A percentile compares a stretch with the other conserved stretches of the same genome.
phyloP scores from a whole-genome alignment of 257 asterid genomes.

The Linderniella brevidens region DNA sequence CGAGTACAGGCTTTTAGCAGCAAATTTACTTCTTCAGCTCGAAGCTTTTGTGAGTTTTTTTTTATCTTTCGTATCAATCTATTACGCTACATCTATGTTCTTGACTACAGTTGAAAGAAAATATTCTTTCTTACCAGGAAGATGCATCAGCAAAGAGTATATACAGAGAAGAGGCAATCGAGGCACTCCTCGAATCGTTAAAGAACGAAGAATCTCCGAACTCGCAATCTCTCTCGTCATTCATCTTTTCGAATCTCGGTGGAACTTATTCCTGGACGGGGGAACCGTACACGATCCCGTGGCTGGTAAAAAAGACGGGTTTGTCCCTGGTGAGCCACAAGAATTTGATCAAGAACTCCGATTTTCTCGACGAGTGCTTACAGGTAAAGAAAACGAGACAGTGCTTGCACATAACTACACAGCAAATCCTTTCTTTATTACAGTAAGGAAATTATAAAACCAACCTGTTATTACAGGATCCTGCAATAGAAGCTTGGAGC shows the following conservation, averaged over 20 bases:
- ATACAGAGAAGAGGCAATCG: constrained; percentile 48
- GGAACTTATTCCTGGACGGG: constrained; percentile 89
- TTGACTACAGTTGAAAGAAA: neutral
- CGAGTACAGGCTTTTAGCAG: constrained; percentile 59
- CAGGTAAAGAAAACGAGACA: constrained; percentile 25
- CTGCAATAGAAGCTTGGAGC: constrained; percentile 61
- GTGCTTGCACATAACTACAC: neutral
- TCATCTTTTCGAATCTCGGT: constrained; percentile 60
- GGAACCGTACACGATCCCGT: constrained; percentile 61
- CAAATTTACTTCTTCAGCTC: constrained; percentile 65
- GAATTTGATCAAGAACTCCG: constrained; percentile 56
- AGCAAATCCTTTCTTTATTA: neutral
- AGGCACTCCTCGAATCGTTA: constrained; percentile 37
- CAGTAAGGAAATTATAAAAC: neutral
- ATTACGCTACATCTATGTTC: neutral
- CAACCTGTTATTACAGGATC: constrained; percentile 27
- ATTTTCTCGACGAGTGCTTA: constrained; percentile 49
- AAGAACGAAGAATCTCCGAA: constrained; percentile 29
- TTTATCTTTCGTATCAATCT: neutral
- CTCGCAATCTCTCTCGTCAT: constrained; percentile 42
- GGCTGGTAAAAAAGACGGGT: constrained; percentile 71
- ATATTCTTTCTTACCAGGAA: constrained; percentile 34
- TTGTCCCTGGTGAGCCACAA: constrained; percentile 37
- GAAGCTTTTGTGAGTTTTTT: constrained; percentile 44
- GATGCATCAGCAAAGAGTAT: constrained; percentile 25